phyloP scores from a whole-genome alignment of 345 rosid genomes.

The Syzygium oleosum region DNA sequence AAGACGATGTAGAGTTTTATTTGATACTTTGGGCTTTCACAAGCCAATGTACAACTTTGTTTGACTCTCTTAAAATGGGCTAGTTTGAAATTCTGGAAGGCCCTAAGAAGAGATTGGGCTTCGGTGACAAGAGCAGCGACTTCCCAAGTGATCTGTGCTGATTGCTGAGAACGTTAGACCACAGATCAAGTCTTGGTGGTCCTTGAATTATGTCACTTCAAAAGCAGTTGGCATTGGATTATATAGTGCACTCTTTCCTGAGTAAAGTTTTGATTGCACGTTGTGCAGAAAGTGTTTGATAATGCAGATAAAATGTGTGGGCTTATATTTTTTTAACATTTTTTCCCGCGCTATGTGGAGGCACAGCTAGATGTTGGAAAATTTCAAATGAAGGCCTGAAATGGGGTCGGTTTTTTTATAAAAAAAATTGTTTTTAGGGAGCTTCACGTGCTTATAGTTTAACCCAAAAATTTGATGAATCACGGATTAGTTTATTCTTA shows the following conservation, averaged over 20 bases:
- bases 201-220: neutral
- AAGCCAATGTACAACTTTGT: too few relatives aligned
- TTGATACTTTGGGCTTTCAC: neutral
- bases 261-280: neutral
- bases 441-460: neutral
- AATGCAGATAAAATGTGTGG: neutral
- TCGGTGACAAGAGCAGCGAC: neutral
- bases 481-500: neutral
- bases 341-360: neutral
- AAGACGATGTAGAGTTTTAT: neutral
- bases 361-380: rapidly evolving
- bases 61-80: neutral
- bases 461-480: neutral
- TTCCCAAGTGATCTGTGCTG: neutral
- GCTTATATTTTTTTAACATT: neutral
- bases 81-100: neutral
- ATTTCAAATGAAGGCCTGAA: too few relatives aligned
- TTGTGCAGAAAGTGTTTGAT: neutral
- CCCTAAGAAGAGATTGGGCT: neutral
- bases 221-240: too few relatives aligned
- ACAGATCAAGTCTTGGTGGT: neutral
- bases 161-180: neutral
- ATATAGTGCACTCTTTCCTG: neutral
- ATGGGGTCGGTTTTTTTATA: rapidly evolving
- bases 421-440: rapidly evolving